phyloP scores from a whole-genome alignment of 148 eudicot genomes.

The Cornus kousa region DNA sequence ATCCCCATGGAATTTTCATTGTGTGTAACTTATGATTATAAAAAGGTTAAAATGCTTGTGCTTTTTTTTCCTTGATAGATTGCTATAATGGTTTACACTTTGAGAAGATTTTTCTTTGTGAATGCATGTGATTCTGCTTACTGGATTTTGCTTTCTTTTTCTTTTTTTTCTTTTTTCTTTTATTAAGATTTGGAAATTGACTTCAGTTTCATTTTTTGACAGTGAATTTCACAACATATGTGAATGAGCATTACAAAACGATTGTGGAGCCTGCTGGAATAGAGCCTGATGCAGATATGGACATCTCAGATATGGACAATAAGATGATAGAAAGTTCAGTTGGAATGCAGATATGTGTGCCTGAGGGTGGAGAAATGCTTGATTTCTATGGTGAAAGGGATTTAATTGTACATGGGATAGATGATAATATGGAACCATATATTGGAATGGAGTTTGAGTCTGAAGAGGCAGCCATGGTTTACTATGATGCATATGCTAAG shows the following conservation, averaged over 20 bases:
- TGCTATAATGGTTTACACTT: background rate
- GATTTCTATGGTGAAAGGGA: slow-evolving; percentile 14
- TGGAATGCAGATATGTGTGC: slow-evolving; percentile 9
- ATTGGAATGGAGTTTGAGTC: slow-evolving; percentile 22
- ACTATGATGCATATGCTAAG: slow-evolving; percentile 21
- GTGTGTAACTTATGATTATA: background rate
- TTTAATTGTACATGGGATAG: slow-evolving; percentile 2
- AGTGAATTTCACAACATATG: slow-evolving; percentile 9
- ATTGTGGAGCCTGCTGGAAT: slow-evolving; percentile 7
- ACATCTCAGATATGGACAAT: background rate
- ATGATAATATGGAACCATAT: slow-evolving; percentile 9
- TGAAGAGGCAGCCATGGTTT: slow-evolving; percentile 18
- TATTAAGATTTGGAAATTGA: background rate
- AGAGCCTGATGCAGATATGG: slow-evolving; percentile 9
- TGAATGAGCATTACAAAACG: slow-evolving; percentile 4
- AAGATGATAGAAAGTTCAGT: slow-evolving; percentile 6
- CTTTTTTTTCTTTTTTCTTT: background rate
- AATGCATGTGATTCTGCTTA: background rate
- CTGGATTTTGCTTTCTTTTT: no score
- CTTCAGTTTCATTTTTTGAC: background rate
- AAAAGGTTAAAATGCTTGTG: background rate
- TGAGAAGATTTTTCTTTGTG: background rate
- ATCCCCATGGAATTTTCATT: background rate
- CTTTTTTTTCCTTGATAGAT: no score
- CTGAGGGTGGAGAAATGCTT: slow-evolving; percentile 14